phyloP scores from a whole-genome alignment of 345 rosid genomes.

The Acer yangbiense region DNA sequence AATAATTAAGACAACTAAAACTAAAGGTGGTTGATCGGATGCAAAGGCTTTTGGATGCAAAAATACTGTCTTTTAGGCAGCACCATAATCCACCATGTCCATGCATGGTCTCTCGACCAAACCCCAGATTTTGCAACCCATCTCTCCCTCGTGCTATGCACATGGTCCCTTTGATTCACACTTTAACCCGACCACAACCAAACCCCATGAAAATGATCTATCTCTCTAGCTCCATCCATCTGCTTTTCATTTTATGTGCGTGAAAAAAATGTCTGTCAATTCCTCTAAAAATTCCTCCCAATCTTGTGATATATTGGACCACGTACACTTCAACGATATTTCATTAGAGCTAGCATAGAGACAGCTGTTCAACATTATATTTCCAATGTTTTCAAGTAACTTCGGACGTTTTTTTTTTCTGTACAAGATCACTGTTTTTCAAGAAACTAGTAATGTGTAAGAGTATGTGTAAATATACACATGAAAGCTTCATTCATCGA shows the following conservation, averaged over 20 bases:
- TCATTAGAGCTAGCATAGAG: background rate
- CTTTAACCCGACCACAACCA: constrained; percentile 17
- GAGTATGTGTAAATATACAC: no score
- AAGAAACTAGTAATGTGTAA: no score
- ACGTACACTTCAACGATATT: background rate
- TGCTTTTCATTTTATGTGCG: background rate
- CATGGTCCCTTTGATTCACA: constrained; percentile 21
- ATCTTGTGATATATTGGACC: background rate
- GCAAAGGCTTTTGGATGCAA: constrained; percentile 30
- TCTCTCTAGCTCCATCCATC: no score
- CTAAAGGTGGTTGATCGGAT: constrained; percentile 16
- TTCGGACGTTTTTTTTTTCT: background rate
- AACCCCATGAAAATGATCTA: background rate
- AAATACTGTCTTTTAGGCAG: constrained; percentile 16
- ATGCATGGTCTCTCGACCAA: background rate
- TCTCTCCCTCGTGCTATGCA: constrained; percentile 19
- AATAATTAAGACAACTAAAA: constrained; percentile 13
- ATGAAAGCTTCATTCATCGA: no score
- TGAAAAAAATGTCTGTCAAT: background rate
- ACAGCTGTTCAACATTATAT: background rate
- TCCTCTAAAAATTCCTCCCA: background rate
- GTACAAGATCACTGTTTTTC: background rate
- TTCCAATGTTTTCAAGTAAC: background rate
- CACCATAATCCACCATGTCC: constrained; percentile 2
- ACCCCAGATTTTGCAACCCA: constrained; percentile 4